Evolutionary conservation across 192 early-diverging fungal genomes (phyloP), one percentile per base, ranked within the genome.

Genomic region (Podila minutissima): DNA sequence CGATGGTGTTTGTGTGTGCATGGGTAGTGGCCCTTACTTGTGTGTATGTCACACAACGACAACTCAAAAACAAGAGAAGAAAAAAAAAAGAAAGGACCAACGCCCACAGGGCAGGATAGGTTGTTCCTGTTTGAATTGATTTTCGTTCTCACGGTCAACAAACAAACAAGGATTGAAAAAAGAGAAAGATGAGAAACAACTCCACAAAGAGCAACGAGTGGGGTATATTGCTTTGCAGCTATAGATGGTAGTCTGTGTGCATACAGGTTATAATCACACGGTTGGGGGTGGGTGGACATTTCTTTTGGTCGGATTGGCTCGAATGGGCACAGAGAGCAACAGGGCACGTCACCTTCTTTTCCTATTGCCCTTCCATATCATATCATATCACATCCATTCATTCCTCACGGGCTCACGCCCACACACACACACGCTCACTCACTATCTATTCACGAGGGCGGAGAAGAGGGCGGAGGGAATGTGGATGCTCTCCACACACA

Each of bases 121-220:
- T 24, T 24, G 35, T 9, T 24, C 17, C 1, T 32, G 17, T 10
- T 33, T 13, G 9, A 3, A 28, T 61, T 12, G 5, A 61, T 61
- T 32, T 32, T 61, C 59, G 31, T 55, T 55, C 53, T 55, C 53
- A 55, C 53, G 53, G 53, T 55, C 53, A 55, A 55, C n/a, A 55
- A n/a, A n/a, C 20, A 55, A 55, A 55, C 53, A 55, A 55, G 9
- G 24, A 55, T 24, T 8, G n/a, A 26, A 53, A 55, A 9, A 55
- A 55, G 24, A 55, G 24, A 24, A 7, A 55, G n/a, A 55, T 5
- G 24, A 55, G 24, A n/a, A 55, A n/a, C 20, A 55, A 55, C 53
- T 5, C 29, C 29, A 55, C 6, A 26, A 26, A 24, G 53, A 55
- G 24, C 53, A 55, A 55, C 0, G 0, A 51, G 51, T 55, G 20